Evolutionary conservation across 176 grass and related monocot species (phyloP).

Genomic region (Eragrostis nindensis): DNA sequence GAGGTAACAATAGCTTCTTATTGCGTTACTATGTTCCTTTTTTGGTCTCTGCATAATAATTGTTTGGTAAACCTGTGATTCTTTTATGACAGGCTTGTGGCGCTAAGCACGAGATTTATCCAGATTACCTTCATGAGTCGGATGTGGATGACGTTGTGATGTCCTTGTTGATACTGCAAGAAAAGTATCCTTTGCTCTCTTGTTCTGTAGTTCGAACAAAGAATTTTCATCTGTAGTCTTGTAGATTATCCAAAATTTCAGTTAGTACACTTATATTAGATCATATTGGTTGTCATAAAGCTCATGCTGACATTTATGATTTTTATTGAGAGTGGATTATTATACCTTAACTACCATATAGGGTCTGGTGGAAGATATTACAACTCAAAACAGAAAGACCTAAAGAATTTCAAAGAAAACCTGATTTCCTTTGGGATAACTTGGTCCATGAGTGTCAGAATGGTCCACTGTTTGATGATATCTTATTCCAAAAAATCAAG

Average conservation of each 20-base stretch:
- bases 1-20: conserved; percentile 65
- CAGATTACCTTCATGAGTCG: conserved; percentile 65
- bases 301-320: conserved; percentile 25
- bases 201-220: conserved; percentile 8
- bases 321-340: conserved; percentile 24
- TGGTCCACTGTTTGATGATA: conserved; percentile 84
- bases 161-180: conserved; percentile 72
- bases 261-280: conserved; percentile 8
- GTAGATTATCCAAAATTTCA: conserved; percentile 21
- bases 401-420: conserved; percentile 95
- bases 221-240: conserved; percentile 14
- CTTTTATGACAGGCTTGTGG: conserved; percentile 81
- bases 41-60: conserved; percentile 19
- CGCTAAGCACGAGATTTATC: conserved; percentile 74
- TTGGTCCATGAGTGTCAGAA: conserved; percentile 95
- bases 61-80: conserved; percentile 33
- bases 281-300: conserved; percentile 24
- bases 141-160: conserved; percentile 83
- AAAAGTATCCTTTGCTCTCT: conserved; percentile 70
- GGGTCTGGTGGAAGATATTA: conserved; percentile 93
- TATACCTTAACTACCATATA: conserved; percentile 54
- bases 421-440: conserved; percentile 80
- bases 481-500: conserved; percentile 77
- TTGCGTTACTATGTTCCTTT: background rate
- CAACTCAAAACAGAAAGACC: conserved; percentile 81